A percentile compares a stretch with the other conserved stretches of the same genome.
phyloP scores from a whole-genome alignment of 331 rosid genomes.

The Malus hybrid region DNA sequence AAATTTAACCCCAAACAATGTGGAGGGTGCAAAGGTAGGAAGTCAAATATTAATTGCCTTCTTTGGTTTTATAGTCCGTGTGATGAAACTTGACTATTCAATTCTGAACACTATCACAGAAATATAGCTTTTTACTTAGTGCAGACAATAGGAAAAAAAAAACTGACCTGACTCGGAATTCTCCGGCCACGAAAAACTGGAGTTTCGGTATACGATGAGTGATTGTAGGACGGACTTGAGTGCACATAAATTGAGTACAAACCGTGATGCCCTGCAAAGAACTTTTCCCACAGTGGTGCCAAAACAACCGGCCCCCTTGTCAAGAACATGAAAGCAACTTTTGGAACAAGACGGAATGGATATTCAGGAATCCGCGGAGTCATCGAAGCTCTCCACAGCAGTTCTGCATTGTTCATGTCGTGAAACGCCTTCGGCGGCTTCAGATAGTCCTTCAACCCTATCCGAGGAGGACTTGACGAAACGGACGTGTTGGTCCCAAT shows the following conservation, averaged over 20 bases:
- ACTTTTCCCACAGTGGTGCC: conserved; percentile 43
- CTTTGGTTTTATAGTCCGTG: not conserved
- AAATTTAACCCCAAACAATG: not conserved
- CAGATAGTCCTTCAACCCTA: conserved; percentile 33
- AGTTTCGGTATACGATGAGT: conserved; percentile 16
- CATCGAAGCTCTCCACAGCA: conserved; percentile 82
- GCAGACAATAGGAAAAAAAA: not conserved
- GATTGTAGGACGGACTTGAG: conserved; percentile 42
- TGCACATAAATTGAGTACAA: conserved; percentile 54
- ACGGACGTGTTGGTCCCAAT: not conserved
- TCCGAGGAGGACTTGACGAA: not conserved
- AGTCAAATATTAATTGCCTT: not conserved
- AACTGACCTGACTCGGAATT: conserved; percentile 48
- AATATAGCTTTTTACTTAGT: not conserved
- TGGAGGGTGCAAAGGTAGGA: not conserved
- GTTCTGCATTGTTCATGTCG: conserved; percentile 55
- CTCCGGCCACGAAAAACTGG: conserved; percentile 51
- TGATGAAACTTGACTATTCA: not conserved
- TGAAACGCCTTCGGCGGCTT: conserved; percentile 46
- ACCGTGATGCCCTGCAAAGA: conserved; percentile 37
- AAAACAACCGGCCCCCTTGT: conserved; percentile 31
- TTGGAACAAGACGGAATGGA: conserved; percentile 47
- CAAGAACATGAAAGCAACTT: conserved; percentile 63
- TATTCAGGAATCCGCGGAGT: conserved; percentile 34
- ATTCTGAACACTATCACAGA: not conserved